Conservation (phyloP, 2,329 filamentous ascomycete genomes). For the Xylaria sp. region DNA sequence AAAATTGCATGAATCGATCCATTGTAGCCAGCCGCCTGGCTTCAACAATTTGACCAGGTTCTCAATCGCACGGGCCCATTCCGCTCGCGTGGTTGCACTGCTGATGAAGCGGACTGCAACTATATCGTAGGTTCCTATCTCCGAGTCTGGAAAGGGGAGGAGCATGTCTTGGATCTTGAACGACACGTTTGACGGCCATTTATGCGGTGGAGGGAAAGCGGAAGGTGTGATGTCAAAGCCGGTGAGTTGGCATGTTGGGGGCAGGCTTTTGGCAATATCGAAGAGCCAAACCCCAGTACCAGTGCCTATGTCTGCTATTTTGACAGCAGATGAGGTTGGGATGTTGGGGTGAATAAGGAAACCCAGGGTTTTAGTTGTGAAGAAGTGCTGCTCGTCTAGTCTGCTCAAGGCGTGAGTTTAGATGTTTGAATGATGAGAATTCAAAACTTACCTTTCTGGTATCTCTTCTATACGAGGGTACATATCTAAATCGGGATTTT, state of each 20-base stretch:
- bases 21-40: conserved; percentile 25
- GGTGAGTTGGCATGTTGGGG: conserved; percentile 17
- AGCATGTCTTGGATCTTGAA: conserved; percentile 23
- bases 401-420: conserved; percentile 14
- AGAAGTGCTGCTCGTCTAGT: conserved; percentile 23
- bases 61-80: conserved; percentile 19
- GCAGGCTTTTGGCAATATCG: conserved; percentile 18
- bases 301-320: conserved; percentile 25
- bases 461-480: conserved; percentile 19
- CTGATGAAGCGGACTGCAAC: conserved; percentile 23
- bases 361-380: conserved; percentile 23
- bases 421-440: not conserved
- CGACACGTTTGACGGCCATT: conserved; percentile 22
- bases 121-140: conserved; percentile 24
- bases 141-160: conserved; percentile 18
- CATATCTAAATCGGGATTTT: conserved; percentile 1
- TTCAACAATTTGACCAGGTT: conserved; percentile 18
- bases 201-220: conserved; percentile 13
- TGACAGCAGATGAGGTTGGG: conserved; percentile 15
- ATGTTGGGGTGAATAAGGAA: conserved; percentile 27
- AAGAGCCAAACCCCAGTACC: conserved; percentile 22
- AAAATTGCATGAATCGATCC: conserved; percentile 27
- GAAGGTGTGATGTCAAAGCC: conserved; percentile 22
- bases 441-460: conserved; percentile 20
- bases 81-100: conserved; percentile 18